A percentile compares a stretch with the other conserved stretches of the same genome.
phyloP scores from a whole-genome alignment of 352 stramenopile species.

The Albugo candida region DNA sequence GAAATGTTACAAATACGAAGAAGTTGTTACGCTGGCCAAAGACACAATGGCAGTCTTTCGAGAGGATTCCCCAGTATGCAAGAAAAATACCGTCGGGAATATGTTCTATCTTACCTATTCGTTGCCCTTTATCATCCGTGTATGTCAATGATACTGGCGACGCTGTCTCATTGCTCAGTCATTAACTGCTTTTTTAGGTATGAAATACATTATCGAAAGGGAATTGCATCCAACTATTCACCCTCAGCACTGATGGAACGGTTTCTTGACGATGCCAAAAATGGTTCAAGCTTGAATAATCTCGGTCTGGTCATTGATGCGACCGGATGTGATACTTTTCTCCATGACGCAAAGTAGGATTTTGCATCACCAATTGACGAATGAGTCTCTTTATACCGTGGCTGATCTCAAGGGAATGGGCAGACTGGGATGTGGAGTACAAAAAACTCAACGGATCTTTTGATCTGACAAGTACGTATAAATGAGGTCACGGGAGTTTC shows the following conservation, averaged over 20 bases:
- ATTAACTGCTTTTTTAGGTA: conserved; percentile 20
- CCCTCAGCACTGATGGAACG: conserved; percentile 68
- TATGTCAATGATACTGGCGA: conserved; percentile 11
- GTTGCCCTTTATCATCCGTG: conserved; percentile 56
- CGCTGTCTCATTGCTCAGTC: background rate
- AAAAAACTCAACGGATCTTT: conserved; percentile 24
- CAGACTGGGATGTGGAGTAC: conserved; percentile 76
- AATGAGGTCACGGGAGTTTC: background rate
- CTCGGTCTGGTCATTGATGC: conserved; percentile 66
- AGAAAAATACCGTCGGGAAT: conserved; percentile 26
- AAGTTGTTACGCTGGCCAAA: conserved; percentile 52
- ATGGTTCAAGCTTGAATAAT: conserved; percentile 29
- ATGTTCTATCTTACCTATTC: conserved; percentile 54
- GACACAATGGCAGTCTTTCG: conserved; percentile 39
- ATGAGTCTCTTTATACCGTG: background rate
- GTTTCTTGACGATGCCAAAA: conserved; percentile 38
- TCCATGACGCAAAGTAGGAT: conserved; percentile 57
- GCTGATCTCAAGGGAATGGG: conserved; percentile 39
- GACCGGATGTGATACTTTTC: conserved; percentile 39
- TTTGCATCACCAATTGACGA: background rate
- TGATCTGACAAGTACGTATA: no score
- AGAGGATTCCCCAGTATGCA: conserved; percentile 20
- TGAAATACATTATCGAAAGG: conserved; percentile 54
- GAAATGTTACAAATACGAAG: conserved; percentile 2
- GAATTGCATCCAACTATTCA: conserved; percentile 22